Percentiles rank a stretch among this genome's conserved stretches.
Conservation (phyloP, 2,329 filamentous ascomycete species). For the Aspergillus neoniger region DNA sequence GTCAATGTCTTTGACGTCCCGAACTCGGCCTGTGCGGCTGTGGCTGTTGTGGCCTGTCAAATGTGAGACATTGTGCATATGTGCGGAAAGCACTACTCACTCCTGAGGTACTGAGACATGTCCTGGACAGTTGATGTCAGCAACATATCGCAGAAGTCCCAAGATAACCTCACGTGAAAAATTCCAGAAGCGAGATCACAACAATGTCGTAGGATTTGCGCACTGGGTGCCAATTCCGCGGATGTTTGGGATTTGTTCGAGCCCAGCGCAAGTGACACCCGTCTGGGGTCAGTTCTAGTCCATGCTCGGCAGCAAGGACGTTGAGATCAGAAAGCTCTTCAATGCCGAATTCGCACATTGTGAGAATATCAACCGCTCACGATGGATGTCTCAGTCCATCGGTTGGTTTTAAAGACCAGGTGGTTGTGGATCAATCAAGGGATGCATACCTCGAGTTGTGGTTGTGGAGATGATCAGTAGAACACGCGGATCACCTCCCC, state of each 20-base stretch:
- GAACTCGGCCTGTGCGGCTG: neutral
- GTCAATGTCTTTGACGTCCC: neutral
- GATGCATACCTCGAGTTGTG: neutral
- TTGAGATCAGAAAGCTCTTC: neutral
- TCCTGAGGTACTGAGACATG: constrained; percentile 4
- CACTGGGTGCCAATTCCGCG: constrained; percentile 1
- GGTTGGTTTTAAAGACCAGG: constrained; percentile 1
- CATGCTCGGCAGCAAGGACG: neutral
- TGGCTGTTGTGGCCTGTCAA: neutral
- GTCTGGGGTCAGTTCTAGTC: constrained; percentile 3
- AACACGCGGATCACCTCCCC: neutral
- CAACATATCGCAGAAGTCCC: neutral
- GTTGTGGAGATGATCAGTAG: neutral
- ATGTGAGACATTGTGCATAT: neutral
- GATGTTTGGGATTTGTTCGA: neutral
- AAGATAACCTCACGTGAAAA: constrained; percentile 2
- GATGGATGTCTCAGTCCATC: neutral
- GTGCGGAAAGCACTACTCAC: neutral
- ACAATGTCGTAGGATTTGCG: constrained; percentile 2
- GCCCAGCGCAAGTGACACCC: constrained; percentile 6
- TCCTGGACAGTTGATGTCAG: constrained; percentile 1
- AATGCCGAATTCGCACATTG: neutral
- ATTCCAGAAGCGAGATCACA: constrained; percentile 4
- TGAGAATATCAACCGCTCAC: constrained; percentile 1
- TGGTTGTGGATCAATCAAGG: constrained; percentile 1